A percentile compares a stretch with the other conserved stretches of the same genome.
Evolutionary conservation across 495 filamentous ascomycete genomes (phyloP).

Genomic region (Rusavskia elegans): DNA sequence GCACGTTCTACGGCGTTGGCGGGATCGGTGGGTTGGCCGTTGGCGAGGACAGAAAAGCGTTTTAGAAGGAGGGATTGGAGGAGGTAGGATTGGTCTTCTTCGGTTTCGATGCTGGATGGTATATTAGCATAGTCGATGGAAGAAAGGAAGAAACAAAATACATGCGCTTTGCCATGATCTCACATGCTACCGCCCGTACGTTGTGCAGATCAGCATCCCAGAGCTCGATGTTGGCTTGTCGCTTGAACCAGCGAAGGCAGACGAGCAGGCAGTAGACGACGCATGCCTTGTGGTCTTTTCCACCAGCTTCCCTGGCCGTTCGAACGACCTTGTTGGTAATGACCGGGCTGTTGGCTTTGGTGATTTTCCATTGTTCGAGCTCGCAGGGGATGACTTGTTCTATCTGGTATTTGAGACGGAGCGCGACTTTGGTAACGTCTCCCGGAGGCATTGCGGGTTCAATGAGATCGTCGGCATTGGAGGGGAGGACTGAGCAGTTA

Average conservation of each 20-base stretch:
- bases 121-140: neutral
- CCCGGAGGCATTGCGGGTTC: conserved; percentile 47
- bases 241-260: conserved; percentile 81
- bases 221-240: conserved; percentile 63
- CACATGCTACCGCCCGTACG: conserved; percentile 68
- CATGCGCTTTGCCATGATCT: conserved; percentile 88
- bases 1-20: conserved; percentile 82
- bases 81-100: conserved; percentile 60
- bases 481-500: conserved; percentile 43
- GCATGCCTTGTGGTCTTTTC: conserved; percentile 55
- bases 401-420: conserved; percentile 81
- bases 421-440: conserved; percentile 72
- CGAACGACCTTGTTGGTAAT: conserved; percentile 65
- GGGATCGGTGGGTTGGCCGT: conserved; percentile 54
- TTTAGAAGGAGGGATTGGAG: conserved; percentile 75
- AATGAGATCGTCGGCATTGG: conserved; percentile 32
- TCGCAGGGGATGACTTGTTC: conserved; percentile 81
- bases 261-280: conserved; percentile 78
- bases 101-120: conserved; percentile 52
- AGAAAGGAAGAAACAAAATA: conserved; percentile 12
- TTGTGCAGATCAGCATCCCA: conserved; percentile 82
- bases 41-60: conserved; percentile 66
- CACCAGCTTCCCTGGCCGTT: conserved; percentile 68
- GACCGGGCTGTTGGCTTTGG: conserved; percentile 62
- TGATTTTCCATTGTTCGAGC: conserved; percentile 54